A percentile compares a stretch with the other conserved stretches of the same genome.
These are phyloP conservation scores for Mesembryanthemum crystallinum DNA, from an alignment of 148 eudicot species.

Conservation along the genomic window DNA sequence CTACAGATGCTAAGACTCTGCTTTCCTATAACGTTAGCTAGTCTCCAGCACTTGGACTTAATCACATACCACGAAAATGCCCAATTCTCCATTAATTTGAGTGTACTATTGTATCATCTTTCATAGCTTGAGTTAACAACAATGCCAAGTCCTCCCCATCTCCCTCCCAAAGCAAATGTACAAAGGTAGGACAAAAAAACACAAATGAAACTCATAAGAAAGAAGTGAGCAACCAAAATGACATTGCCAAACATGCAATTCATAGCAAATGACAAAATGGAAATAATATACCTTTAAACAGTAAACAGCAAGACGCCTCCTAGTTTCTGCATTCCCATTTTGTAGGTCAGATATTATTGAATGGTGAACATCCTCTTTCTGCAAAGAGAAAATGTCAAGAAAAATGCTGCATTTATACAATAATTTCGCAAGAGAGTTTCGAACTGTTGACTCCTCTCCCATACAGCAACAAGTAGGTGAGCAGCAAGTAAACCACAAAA, in stretches of 20 bases:
- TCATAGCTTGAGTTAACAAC: neutral
- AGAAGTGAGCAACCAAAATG: neutral
- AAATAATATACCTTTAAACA: slow-evolving; percentile 73
- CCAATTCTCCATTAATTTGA: neutral
- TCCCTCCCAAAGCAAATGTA: neutral
- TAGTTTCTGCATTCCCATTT: slow-evolving; percentile 96
- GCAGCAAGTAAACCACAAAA: neutral
- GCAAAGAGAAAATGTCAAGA: slow-evolving; percentile 29
- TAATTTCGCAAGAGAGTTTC: neutral
- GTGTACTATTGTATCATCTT: neutral
- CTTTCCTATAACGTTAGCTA: neutral
- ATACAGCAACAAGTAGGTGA: slow-evolving; percentile 8
- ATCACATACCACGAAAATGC: neutral
- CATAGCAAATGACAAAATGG: slow-evolving; percentile 14
- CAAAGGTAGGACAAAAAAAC: neutral
- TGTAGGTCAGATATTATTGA: slow-evolving; percentile 98
- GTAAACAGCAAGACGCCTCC: slow-evolving; percentile 97
- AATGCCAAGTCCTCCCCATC: neutral
- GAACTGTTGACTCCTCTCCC: neutral
- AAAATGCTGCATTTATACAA: neutral
- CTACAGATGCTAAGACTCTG: neutral
- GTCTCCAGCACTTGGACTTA: neutral
- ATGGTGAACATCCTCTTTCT: slow-evolving; percentile 99
- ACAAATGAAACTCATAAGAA: neutral
- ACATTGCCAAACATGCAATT: slow-evolving; percentile 1